These are phyloP conservation scores for Metarhizium anisopliae DNA, from an alignment of 2,329 filamentous ascomycete species.

Conservation along the genomic window DNA sequence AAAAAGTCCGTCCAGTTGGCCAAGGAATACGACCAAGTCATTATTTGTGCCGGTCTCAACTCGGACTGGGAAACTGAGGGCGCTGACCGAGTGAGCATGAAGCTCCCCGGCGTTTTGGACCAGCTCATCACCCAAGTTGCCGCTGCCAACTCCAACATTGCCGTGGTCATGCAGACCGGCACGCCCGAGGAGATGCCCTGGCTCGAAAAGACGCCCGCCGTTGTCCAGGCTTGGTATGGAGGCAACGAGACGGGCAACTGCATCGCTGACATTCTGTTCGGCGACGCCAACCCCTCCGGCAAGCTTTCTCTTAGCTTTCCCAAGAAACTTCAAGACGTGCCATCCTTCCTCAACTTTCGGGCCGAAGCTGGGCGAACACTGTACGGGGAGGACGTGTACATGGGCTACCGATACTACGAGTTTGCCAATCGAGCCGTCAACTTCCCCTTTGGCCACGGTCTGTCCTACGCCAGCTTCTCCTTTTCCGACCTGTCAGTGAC, in stretches of 20 bases:
- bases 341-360: slow-evolving; percentile 66
- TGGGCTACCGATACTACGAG: slow-evolving; percentile 77
- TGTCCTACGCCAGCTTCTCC: slow-evolving; percentile 66
- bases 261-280: slow-evolving; percentile 70
- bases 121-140: slow-evolving; percentile 58
- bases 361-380: slow-evolving; percentile 61
- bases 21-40: slow-evolving; percentile 62
- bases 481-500: slow-evolving; percentile 40
- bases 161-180: slow-evolving; percentile 69
- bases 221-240: slow-evolving; percentile 76
- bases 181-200: slow-evolving; percentile 68
- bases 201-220: slow-evolving; percentile 44
- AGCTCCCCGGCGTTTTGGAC: slow-evolving; percentile 65
- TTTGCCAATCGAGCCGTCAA: slow-evolving; percentile 54
- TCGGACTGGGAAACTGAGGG: slow-evolving; percentile 77
- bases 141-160: slow-evolving; percentile 57
- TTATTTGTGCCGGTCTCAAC: slow-evolving; percentile 71
- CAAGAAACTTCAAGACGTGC: slow-evolving; percentile 57
- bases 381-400: slow-evolving; percentile 73
- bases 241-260: slow-evolving; percentile 81
- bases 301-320: slow-evolving; percentile 72
- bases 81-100: slow-evolving; percentile 68
- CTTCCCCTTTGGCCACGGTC: slow-evolving; percentile 72
- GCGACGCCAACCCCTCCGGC: slow-evolving; percentile 63
- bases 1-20: slow-evolving; percentile 59